These are phyloP conservation scores for Rhodotorula sp. DNA, from an alignment of 1,284 basidiomycete species.

Conservation along the genomic window DNA sequence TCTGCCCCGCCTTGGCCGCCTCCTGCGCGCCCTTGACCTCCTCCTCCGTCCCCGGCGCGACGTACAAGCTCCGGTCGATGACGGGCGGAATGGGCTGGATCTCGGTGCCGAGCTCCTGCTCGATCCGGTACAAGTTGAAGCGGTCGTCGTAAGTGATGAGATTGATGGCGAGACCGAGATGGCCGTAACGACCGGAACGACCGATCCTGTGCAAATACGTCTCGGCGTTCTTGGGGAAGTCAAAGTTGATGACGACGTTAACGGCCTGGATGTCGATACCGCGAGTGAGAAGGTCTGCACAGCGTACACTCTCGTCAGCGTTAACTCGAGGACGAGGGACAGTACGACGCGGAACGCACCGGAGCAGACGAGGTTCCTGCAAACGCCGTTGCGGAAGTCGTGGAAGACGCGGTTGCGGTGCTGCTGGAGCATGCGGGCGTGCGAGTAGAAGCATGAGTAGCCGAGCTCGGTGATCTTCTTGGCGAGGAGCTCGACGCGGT, in stretches of 20 bases:
- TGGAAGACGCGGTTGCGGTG: conserved; percentile 99
- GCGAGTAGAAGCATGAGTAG: conserved; percentile 99
- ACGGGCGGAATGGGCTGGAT: conserved; percentile 90
- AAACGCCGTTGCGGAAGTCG: conserved; percentile 97
- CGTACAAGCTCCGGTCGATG: conserved; percentile 43
- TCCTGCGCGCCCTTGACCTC: conserved; percentile 11
- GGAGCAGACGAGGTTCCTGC: conserved; percentile 94
- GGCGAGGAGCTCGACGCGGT: conserved; percentile 96
- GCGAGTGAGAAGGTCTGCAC: conserved; percentile 83
- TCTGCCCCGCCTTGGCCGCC: background rate
- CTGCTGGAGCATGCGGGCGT: conserved; percentile 98
- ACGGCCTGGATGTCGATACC: conserved; percentile 99
- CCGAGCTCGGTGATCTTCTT: conserved; percentile 99
- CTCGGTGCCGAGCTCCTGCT: conserved; percentile 97
- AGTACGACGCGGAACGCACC: conserved; percentile 47
- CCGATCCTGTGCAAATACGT: conserved; percentile 98
- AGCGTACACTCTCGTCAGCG: background rate
- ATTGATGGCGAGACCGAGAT: conserved; percentile 95
- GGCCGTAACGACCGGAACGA: conserved; percentile 94
- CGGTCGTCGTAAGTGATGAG: conserved; percentile 77
- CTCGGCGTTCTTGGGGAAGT: conserved; percentile 95
- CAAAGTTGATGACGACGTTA: conserved; percentile 98
- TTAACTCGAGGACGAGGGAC: background rate
- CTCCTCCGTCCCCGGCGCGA: conserved; percentile 37
- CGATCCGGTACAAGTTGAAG: conserved; percentile 96